These are phyloP conservation scores for Neoboletus brunneissimus DNA, from an alignment of 768 basidiomycete species.

Conservation along the genomic window DNA sequence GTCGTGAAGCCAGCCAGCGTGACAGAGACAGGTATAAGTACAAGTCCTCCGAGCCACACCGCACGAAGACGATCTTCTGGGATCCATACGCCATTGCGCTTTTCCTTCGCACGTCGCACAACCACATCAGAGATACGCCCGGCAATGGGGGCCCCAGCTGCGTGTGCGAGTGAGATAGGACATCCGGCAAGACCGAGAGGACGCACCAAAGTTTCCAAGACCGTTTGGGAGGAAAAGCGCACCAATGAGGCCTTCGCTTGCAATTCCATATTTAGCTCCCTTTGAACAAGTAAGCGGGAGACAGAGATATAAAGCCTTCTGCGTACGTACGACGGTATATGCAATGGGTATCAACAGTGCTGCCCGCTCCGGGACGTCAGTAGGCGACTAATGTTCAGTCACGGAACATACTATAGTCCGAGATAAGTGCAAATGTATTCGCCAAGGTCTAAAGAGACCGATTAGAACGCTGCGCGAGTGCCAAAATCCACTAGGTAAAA, in stretches of 20 bases:
- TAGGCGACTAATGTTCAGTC: not conserved
- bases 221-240: constrained; percentile 26
- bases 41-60: constrained; percentile 41
- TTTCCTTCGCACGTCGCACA: constrained; percentile 46
- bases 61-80: constrained; percentile 69
- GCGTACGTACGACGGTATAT: constrained; percentile 56
- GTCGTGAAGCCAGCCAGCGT: constrained; percentile 49
- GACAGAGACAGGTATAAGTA: constrained; percentile 54
- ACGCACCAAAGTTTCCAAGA: constrained; percentile 25
- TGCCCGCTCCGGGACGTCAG: constrained; percentile 3
- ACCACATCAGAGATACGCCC: constrained; percentile 58
- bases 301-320: not conserved
- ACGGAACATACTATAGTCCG: constrained; percentile 36
- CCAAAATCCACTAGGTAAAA: not conserved
- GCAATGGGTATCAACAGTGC: constrained; percentile 58
- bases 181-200: not conserved
- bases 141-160: constrained; percentile 59
- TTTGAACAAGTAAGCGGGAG: constrained; percentile 21
- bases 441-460: constrained; percentile 41
- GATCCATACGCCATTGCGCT: constrained; percentile 55
- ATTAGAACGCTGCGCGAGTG: not conserved
- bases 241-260: constrained; percentile 22
- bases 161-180: not conserved
- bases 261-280: constrained; percentile 43
- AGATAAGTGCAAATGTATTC: constrained; percentile 25